phyloP scores from a whole-genome alignment of 2,329 filamentous ascomycete species.

The Canariomyces notabilis region DNA sequence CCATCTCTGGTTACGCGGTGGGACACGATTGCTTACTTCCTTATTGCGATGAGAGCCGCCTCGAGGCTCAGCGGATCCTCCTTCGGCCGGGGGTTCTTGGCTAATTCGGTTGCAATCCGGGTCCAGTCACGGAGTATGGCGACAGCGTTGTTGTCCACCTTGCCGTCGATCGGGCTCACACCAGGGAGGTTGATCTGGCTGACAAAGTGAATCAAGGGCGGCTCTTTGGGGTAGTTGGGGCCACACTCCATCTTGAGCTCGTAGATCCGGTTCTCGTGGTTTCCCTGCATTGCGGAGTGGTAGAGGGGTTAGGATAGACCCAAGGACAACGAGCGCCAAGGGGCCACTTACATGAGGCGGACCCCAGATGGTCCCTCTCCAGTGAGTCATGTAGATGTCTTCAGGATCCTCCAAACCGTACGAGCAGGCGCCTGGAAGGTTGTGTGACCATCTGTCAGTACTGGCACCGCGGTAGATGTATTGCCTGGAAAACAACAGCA shows the following conservation, averaged over 20 bases:
- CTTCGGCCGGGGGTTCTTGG: conserved; percentile 29
- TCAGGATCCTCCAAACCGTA: conserved; percentile 93
- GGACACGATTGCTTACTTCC: conserved; percentile 25
- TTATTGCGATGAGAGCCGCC: conserved; percentile 33
- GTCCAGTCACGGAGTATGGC: conserved; percentile 88
- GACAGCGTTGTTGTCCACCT: conserved; percentile 79
- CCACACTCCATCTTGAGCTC: conserved; percentile 96
- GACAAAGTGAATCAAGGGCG: conserved; percentile 86
- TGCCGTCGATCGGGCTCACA: conserved; percentile 72
- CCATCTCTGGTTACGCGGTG: neutral
- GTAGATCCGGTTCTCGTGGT: conserved; percentile 97
- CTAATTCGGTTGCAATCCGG: conserved; percentile 80
- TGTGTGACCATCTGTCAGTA: neutral
- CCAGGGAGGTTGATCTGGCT: conserved; percentile 96
- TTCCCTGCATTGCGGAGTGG: conserved; percentile 57
- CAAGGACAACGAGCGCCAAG: no score
- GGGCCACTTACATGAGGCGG: conserved; percentile 75
- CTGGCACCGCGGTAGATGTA: neutral
- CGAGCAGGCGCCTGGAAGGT: conserved; percentile 75
- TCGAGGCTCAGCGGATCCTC: conserved; percentile 34
- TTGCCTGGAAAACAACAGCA: neutral
- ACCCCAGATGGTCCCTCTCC: conserved; percentile 96
- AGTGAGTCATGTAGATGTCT: conserved; percentile 95
- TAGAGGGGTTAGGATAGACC: neutral
- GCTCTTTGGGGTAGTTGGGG: conserved; percentile 78